phyloP scores from a whole-genome alignment of 352 stramenopile species.

The Phytopythium oedochilum region DNA sequence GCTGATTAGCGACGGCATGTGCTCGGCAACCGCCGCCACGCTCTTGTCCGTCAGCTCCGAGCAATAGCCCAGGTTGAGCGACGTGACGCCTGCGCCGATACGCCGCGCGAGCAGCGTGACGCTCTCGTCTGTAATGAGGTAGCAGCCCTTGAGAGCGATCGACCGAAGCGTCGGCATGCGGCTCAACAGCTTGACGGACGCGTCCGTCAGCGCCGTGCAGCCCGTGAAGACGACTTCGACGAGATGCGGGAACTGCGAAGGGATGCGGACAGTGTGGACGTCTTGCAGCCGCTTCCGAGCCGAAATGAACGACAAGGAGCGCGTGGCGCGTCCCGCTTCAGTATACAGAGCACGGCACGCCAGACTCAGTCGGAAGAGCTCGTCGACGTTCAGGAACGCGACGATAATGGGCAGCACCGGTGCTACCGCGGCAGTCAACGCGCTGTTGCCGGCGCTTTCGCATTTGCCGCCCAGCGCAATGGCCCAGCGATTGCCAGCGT shows the following conservation, averaged over 20 bases:
- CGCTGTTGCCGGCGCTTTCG: background rate
- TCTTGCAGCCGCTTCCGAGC: slow-evolving; percentile 38
- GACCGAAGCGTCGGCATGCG: slow-evolving; percentile 29
- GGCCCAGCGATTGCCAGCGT: background rate
- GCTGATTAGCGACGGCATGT: slow-evolving; percentile 33
- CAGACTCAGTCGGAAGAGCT: slow-evolving; percentile 49
- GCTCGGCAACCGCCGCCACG: slow-evolving; percentile 34
- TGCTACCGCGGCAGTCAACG: slow-evolving; percentile 8
- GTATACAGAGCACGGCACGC: slow-evolving; percentile 34
- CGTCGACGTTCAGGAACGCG: slow-evolving; percentile 35
- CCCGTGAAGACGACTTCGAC: slow-evolving; percentile 56
- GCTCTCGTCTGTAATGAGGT: slow-evolving; percentile 42
- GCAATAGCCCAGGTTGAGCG: slow-evolving; percentile 76
- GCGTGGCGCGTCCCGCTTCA: slow-evolving; percentile 40
- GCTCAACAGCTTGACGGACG: slow-evolving; percentile 31
- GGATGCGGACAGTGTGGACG: slow-evolving; percentile 31
- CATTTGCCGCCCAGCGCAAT: background rate
- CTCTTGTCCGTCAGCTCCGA: slow-evolving; percentile 64
- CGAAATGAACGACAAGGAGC: slow-evolving; percentile 52
- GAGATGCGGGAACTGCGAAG: slow-evolving; percentile 43
- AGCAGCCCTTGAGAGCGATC: slow-evolving; percentile 65
- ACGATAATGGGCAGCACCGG: slow-evolving; percentile 45
- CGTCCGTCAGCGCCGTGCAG: slow-evolving; percentile 53
- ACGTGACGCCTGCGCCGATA: slow-evolving; percentile 26
- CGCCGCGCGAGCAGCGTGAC: slow-evolving; percentile 29